Evolutionary conservation across 305 asterid genomes (phyloP).

Genomic region (Caryopteris hybrid): DNA sequence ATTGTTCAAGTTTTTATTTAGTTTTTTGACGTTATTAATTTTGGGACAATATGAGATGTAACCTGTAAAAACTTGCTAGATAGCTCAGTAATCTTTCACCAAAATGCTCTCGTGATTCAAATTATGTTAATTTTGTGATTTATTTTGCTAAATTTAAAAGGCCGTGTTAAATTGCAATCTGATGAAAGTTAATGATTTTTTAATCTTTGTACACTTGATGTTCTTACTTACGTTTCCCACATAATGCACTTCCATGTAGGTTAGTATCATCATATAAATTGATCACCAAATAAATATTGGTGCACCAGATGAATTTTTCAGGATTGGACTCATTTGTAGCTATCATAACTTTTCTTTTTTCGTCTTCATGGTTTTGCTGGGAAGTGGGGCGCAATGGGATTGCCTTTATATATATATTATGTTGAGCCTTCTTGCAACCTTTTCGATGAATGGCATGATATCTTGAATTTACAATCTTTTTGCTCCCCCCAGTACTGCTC

Average conservation of each 20-base stretch:
- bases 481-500: neutral
- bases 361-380: neutral
- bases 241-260: neutral
- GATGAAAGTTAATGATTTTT: no score
- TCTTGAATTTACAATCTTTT: neutral
- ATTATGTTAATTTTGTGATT: no score
- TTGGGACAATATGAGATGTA: no score
- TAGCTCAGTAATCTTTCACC: no score
- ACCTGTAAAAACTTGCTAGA: no score
- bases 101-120: no score
- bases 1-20: no score
- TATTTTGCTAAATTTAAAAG: no score
- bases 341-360: neutral
- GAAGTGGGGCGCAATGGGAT: neutral
- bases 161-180: no score
- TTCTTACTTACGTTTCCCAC: neutral
- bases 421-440: neutral
- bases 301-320: neutral
- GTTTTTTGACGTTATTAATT: no score
- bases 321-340: neutral
- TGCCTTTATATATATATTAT: neutral
- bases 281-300: neutral
- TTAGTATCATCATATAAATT: neutral
- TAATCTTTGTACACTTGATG: no score
- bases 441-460: neutral